Evolutionary conservation across 495 filamentous ascomycete genomes (phyloP).

Genomic region (Xylaria cubensis): DNA sequence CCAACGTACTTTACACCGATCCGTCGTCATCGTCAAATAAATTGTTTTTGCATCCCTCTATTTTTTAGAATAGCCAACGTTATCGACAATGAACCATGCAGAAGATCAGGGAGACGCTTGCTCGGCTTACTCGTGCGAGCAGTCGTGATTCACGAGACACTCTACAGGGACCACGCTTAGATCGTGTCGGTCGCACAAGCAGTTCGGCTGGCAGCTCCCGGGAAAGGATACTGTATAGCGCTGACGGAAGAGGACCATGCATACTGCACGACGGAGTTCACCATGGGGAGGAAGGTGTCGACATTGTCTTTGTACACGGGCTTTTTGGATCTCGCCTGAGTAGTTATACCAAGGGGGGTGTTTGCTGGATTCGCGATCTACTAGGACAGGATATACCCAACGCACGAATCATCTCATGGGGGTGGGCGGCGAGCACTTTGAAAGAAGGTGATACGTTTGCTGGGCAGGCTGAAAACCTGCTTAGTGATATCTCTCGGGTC

Average conservation of each 20-base stretch:
- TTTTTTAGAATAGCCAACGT: not conserved
- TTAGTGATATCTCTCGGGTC: constrained; percentile 36
- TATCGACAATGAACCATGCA: constrained; percentile 40
- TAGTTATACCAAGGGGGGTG: constrained; percentile 40
- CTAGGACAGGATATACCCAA: constrained; percentile 38
- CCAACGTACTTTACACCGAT: constrained; percentile 16
- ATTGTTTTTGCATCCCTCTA: not conserved
- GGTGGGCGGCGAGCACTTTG: constrained; percentile 34
- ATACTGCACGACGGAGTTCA: constrained; percentile 36
- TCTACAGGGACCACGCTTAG: constrained; percentile 36
- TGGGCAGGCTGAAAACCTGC: constrained; percentile 37
- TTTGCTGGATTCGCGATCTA: constrained; percentile 44
- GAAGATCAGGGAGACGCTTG: constrained; percentile 43
- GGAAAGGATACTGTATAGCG: constrained; percentile 36
- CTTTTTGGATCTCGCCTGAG: constrained; percentile 38
- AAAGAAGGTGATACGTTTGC: constrained; percentile 34
- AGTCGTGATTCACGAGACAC: constrained; percentile 32
- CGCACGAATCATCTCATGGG: constrained; percentile 41
- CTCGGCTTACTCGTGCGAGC: constrained; percentile 41
- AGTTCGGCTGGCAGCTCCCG: constrained; percentile 41
- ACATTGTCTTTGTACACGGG: constrained; percentile 46
- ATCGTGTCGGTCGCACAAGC: constrained; percentile 40
- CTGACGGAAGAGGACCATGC: constrained; percentile 39
- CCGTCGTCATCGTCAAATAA: not conserved
- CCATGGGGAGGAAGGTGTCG: constrained; percentile 36